These are phyloP conservation scores for Ganoderma multipileum DNA, from an alignment of 1,284 basidiomycete species.

Conservation along the genomic window DNA sequence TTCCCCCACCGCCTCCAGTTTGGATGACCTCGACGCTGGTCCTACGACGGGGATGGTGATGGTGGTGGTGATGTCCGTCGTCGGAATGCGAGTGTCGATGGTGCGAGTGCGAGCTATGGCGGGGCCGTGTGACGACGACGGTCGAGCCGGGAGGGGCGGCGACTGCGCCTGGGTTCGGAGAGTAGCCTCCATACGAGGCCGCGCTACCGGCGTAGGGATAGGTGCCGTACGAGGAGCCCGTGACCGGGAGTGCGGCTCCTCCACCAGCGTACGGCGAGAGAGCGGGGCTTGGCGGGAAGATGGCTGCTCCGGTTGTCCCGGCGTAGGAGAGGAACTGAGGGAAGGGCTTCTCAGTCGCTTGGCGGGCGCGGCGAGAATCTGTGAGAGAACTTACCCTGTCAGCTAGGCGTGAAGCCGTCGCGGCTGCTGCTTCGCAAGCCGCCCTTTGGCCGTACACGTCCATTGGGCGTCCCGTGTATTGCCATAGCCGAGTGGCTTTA, in stretches of 20 bases:
- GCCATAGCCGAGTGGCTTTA: conserved; percentile 29
- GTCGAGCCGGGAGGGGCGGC: conserved; percentile 9
- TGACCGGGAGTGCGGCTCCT: background rate
- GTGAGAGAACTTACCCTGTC: conserved; percentile 16
- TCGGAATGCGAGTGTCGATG: conserved; percentile 2
- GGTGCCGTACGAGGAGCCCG: background rate
- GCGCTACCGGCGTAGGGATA: conserved; percentile 5
- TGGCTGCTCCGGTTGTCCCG: background rate
- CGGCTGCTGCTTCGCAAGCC: conserved; percentile 29
- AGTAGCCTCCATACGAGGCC: conserved; percentile 1
- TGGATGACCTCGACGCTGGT: conserved; percentile 16
- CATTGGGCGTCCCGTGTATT: conserved; percentile 26
- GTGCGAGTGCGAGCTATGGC: conserved; percentile 10
- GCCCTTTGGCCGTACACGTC: conserved; percentile 29
- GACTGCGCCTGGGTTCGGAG: background rate
- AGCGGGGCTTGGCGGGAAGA: conserved; percentile 11
- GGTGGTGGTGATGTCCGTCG: conserved; percentile 13
- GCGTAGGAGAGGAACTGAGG: conserved; percentile 9
- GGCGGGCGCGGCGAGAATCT: no score
- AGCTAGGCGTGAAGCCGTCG: conserved; percentile 22
- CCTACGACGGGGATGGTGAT: conserved; percentile 8
- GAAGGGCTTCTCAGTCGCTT: background rate
- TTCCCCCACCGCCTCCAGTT: background rate
- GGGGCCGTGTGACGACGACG: conserved; percentile 7
- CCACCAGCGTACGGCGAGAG: conserved; percentile 6